Evolutionary conservation across 257 asterid genomes (phyloP), one percentile per base, ranked within the genome.

Genomic region (Fraxinus anomala): DNA sequence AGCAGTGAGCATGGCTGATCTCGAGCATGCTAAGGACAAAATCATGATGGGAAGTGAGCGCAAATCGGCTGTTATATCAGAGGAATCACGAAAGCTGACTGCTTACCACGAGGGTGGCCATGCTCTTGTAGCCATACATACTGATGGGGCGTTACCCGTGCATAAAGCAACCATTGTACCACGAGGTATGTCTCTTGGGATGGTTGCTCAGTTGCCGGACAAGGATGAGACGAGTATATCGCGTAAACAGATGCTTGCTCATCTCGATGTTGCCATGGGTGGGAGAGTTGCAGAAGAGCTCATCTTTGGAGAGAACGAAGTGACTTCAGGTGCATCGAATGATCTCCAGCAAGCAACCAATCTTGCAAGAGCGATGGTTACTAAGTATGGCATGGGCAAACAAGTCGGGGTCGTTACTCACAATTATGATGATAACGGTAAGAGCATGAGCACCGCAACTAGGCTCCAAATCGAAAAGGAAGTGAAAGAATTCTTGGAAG

Each of bases 41-140:
- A 94, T 92, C 82, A 86, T 89, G 92, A 94, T 94, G 97, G 98
- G 98, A 61, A 94, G 92, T 31, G 98, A 94, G 81, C 94, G 97
- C 30, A 94, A 92, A 82, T 90, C 98, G n/a, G 98, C 97, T 1
- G 97, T 92, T 21, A 92, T 94, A 79, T 89, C 97, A 37, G 92
- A 90, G 0, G 97, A 94, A 81, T 86, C 92, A 0, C 85, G 97
- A 21, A 92, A 78, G 83, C 87, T 88, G 21, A 94, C 98, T 0
- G 98, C 98, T 69, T 94, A 86, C 87, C 97, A 94, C n/a, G 98
- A 94, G 85, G 97, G 97, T 17, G 98, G 98, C 36, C 98, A 91
- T 65, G 97, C 98, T n/a, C 94, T 93, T 23, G 96, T 93, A 19
- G 98, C 98, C 61, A 81, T 93, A 19, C 90, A 89, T 77, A 93